Evolutionary conservation across 345 rosid genomes (phyloP).

Genomic region (Gossypium stocksii): DNA sequence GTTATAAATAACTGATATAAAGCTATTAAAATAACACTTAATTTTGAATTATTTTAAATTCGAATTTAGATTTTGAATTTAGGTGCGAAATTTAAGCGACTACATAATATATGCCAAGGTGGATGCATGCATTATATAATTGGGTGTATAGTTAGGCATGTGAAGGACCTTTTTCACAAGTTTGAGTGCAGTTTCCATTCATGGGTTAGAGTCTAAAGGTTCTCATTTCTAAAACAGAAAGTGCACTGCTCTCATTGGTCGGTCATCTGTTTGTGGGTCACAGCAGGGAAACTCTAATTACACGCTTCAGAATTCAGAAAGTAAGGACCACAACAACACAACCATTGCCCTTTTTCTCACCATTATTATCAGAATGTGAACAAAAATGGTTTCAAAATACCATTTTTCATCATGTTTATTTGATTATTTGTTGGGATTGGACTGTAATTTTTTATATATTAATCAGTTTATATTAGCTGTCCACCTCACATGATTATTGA

Average conservation of each 20-base stretch:
- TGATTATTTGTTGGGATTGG: too few relatives aligned
- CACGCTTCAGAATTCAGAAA: neutral
- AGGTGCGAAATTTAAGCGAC: neutral
- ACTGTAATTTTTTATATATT: too few relatives aligned
- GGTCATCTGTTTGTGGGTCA: conserved; percentile 2
- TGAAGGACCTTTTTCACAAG: conserved; percentile 10
- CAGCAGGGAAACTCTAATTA: conserved; percentile 27
- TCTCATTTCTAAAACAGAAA: neutral
- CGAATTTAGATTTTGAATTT: too few relatives aligned
- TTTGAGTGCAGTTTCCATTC: conserved; percentile 8
- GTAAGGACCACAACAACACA: conserved; percentile 28
- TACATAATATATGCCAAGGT: neutral
- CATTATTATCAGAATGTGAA: neutral
- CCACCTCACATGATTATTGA: too few relatives aligned
- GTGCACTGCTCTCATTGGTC: neutral
- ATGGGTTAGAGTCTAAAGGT: conserved; percentile 6
- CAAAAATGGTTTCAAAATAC: too few relatives aligned
- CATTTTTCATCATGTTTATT: too few relatives aligned
- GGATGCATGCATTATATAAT: neutral
- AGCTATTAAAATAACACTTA: too few relatives aligned
- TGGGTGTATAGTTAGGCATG: neutral
- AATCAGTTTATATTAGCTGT: too few relatives aligned
- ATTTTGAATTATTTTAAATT: too few relatives aligned
- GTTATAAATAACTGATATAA: too few relatives aligned
- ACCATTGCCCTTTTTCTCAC: neutral